phyloP scores from a whole-genome alignment of 805 yeast genomes.

The Saccharomycodes ludwigii region DNA sequence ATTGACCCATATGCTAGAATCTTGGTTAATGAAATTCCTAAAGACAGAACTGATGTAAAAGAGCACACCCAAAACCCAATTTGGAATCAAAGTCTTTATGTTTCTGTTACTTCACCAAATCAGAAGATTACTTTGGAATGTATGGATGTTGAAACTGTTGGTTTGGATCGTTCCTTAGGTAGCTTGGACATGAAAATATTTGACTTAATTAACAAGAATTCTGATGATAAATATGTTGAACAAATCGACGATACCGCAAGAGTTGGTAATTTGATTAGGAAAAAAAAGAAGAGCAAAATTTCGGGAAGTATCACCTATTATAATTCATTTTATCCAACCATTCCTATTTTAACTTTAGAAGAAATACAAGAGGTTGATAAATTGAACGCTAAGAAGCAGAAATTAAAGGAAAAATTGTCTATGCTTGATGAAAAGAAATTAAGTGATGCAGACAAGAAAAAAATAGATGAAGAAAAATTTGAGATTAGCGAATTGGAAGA shows the following conservation, averaged over 20 bases:
- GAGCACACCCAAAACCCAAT: constrained; percentile 65
- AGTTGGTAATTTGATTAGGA: constrained; percentile 46
- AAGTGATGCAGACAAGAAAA: constrained; percentile 18
- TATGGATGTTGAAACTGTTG: constrained; percentile 75
- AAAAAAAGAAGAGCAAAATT: constrained; percentile 15
- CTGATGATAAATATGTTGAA: constrained; percentile 50
- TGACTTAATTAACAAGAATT: constrained; percentile 50
- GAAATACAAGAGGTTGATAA: constrained; percentile 51
- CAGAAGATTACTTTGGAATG: constrained; percentile 78
- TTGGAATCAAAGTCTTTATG: constrained; percentile 74
- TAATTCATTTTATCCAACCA: constrained; percentile 71
- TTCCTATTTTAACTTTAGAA: constrained; percentile 67
- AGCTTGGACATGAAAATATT: constrained; percentile 56
- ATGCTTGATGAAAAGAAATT: constrained; percentile 24
- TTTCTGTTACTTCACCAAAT: constrained; percentile 70
- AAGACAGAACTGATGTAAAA: constrained; percentile 62
- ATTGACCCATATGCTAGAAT: constrained; percentile 86
- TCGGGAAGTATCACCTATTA: constrained; percentile 59
- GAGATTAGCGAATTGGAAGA: constrained; percentile 27
- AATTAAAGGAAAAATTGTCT: constrained; percentile 21
- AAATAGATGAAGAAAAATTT: constrained; percentile 18
- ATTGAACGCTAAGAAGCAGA: constrained; percentile 26
- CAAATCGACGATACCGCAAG: constrained; percentile 43
- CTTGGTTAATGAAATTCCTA: constrained; percentile 61
- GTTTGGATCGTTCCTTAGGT: constrained; percentile 84